These are phyloP conservation scores for Cladosporium sp. DNA, from an alignment of 2,329 filamentous ascomycete species.

Conservation along the genomic window DNA sequence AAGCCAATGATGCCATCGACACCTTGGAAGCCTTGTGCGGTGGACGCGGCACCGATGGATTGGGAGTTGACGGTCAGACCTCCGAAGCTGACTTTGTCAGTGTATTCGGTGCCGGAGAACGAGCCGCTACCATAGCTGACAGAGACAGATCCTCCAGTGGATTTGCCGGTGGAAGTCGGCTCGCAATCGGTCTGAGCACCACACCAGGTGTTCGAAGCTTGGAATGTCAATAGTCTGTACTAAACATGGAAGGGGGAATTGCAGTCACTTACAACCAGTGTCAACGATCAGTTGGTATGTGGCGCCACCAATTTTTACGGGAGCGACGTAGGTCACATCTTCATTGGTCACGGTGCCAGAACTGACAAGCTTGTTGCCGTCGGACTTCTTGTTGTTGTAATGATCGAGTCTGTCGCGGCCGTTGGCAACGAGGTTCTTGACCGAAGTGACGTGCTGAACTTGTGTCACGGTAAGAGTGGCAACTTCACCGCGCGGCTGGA, in stretches of 20 bases:
- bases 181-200: conserved; percentile 28
- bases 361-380: conserved; percentile 19
- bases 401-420: conserved; percentile 23
- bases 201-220: conserved; percentile 30
- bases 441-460: conserved; percentile 21
- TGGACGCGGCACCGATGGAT: conserved; percentile 25
- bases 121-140: conserved; percentile 29
- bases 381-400: conserved; percentile 21
- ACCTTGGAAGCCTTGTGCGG: conserved; percentile 23
- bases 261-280: conserved; percentile 25
- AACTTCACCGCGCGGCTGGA: conserved; percentile 17
- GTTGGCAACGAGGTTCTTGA: conserved; percentile 25
- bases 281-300: conserved; percentile 28
- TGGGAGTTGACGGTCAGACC: conserved; percentile 25
- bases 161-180: conserved; percentile 25
- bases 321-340: conserved; percentile 27
- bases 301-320: conserved; percentile 24
- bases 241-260: neutral
- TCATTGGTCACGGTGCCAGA: conserved; percentile 27
- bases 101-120: conserved; percentile 28
- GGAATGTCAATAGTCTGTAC: conserved; percentile 13
- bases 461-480: conserved; percentile 22
- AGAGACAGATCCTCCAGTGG: conserved; percentile 24
- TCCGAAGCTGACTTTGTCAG: conserved; percentile 25
- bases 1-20: conserved; percentile 29